phyloP scores from a whole-genome alignment of 345 rosid species.

The Acer campestre region DNA sequence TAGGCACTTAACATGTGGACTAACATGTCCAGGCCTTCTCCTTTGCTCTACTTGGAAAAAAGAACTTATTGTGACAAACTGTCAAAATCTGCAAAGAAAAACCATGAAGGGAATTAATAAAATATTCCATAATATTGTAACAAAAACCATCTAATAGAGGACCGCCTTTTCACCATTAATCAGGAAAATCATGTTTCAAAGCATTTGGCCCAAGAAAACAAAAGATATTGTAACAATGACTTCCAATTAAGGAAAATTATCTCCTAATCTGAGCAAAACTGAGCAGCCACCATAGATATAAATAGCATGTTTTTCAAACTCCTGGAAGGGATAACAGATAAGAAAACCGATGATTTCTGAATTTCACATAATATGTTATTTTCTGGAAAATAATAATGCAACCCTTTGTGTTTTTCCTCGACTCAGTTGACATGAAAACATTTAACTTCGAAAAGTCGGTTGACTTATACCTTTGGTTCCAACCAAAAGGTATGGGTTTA shows the following conservation, averaged over 20 bases:
- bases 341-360: not conserved
- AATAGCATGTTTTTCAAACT: not conserved
- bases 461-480: not conserved
- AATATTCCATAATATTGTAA: not conserved
- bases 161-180: not conserved
- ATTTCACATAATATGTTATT: not conserved
- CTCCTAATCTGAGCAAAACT: not conserved
- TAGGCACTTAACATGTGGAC: not conserved
- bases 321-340: not conserved
- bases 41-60: conserved; percentile 1
- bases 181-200: not conserved
- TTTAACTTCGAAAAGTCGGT: not conserved
- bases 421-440: not conserved
- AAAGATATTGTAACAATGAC: not conserved
- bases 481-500: not conserved
- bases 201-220: not conserved
- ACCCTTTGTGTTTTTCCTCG: not conserved
- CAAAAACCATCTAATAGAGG: not conserved
- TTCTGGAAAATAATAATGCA: not conserved
- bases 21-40: not conserved
- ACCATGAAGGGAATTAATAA: not conserved
- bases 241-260: not conserved
- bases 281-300: not conserved
- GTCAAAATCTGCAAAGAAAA: conserved; percentile 9
- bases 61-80: not conserved